Evolutionary conservation across 768 basidiomycete species (phyloP).

Genomic region (Hirschioporus abietinus): DNA sequence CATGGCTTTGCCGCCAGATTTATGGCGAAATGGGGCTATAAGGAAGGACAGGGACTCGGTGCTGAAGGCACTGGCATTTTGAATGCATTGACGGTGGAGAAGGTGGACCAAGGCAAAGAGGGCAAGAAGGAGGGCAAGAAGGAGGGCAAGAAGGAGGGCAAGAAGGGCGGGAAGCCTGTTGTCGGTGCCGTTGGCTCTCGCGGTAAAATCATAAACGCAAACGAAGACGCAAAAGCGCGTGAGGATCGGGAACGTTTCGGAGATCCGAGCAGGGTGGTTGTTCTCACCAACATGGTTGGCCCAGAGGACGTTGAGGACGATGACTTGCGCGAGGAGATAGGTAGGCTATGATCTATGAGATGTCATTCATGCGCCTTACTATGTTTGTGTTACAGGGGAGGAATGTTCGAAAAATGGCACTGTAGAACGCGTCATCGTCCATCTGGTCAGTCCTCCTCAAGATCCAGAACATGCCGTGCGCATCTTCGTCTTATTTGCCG

Average conservation of each 20-base stretch:
- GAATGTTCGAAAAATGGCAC: constrained; percentile 90
- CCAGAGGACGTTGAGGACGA: constrained; percentile 81
- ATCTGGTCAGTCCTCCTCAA: constrained; percentile 63
- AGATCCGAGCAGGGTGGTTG: constrained; percentile 83
- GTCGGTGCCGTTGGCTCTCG: constrained; percentile 55
- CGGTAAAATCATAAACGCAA: constrained; percentile 88
- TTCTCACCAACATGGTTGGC: constrained; percentile 87
- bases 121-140: constrained; percentile 30
- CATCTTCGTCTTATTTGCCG: constrained; percentile 87
- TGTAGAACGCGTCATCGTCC: constrained; percentile 86
- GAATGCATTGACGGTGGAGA: constrained; percentile 82
- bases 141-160: constrained; percentile 30
- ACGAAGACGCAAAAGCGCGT: constrained; percentile 72
- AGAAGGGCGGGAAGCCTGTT: constrained; percentile 31
- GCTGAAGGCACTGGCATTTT: constrained; percentile 81
- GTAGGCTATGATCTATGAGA: constrained; percentile 32
- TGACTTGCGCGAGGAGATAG: constrained; percentile 84
- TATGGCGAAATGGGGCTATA: constrained; percentile 97
- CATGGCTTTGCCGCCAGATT: constrained; percentile 77
- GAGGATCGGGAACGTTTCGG: constrained; percentile 83
- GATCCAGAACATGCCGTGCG: constrained; percentile 80
- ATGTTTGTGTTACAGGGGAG: constrained; percentile 49
- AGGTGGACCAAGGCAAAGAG: constrained; percentile 36
- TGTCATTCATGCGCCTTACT: constrained; percentile 2
- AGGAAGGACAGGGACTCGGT: constrained; percentile 90